Evolutionary conservation across 306 rosid genomes (phyloP), one percentile per base, ranked within the genome.

Genomic region (Pueraria montana): DNA sequence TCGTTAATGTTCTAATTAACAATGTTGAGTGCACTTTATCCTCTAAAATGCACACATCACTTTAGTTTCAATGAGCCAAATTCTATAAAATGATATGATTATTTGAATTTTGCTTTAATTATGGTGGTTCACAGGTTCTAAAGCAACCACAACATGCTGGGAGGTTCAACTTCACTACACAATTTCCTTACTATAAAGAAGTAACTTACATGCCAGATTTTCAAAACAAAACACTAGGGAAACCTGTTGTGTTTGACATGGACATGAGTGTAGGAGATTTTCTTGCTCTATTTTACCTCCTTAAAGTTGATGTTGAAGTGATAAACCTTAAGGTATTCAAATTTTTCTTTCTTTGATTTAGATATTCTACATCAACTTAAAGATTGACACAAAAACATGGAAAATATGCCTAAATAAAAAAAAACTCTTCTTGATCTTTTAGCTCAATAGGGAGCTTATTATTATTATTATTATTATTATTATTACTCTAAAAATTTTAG

Each of bases 181-280:
- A 92, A 58, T 95, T 95, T 89, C 96, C 99, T 20, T 66, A 81
- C 79, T 93, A 87, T 89, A 76, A 74, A 84, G 85, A 93, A 88
- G 88, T 86, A 65, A 64, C 85, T 17, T 87, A 87, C 80, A 89
- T 9, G 82, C 98, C 96, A 87, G 74, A 87, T 81, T 87, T 92
- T 76, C 36, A 66, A 50, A 80, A 85, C 14, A 89, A n/a, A 76
- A 82, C 27, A 85, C 76, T 87, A 45, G 99, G 99, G n/a, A 95
- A 88, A 82, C 87, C 92, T 78, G 84, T 95, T 80, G 89, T 95
- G 62, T 92, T 93, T 78, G 99, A 95, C 86, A 93, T 92, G 97
- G 99, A 95, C 87, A 95, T 95, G 99, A 95, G 99, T 79, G 91
- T 90, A 34, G 99, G 99, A 84, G 99, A 95, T 63, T 93, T 95